These are phyloP conservation scores for Zasmidium angulare DNA, from an alignment of 2,329 filamentous ascomycete species.

Conservation along the genomic window DNA sequence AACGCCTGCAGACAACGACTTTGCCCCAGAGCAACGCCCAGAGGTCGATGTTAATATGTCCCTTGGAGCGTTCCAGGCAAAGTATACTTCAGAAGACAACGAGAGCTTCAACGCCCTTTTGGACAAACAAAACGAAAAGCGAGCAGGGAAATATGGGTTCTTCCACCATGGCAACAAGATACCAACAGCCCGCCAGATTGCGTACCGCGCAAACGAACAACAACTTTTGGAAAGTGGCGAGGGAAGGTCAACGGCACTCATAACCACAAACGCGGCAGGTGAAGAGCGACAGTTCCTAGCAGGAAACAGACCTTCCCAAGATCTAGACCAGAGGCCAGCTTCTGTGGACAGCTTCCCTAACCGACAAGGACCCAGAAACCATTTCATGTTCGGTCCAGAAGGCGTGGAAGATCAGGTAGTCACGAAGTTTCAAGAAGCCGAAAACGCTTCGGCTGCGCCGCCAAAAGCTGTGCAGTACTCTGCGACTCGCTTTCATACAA, in stretches of 20 bases:
- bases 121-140: conserved; percentile 85
- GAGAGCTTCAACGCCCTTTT: conserved; percentile 92
- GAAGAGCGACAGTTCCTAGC: conserved; percentile 25
- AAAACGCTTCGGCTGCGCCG: conserved; percentile 68
- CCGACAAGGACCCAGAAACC: conserved; percentile 66
- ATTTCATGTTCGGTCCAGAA: conserved; percentile 80
- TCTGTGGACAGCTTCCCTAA: conserved; percentile 71
- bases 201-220: conserved; percentile 58
- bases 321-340: conserved; percentile 70
- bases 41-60: conserved; percentile 74
- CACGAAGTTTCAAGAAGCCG: conserved; percentile 67
- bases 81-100: conserved; percentile 97
- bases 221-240: conserved; percentile 53
- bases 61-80: conserved; percentile 80
- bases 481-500: conserved; percentile 69
- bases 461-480: conserved; percentile 77
- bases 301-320: conserved; percentile 51
- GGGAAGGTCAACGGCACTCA: conserved; percentile 37
- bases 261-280: conserved; percentile 26
- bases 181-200: conserved; percentile 60
- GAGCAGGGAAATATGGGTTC: conserved; percentile 82
- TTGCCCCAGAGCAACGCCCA: conserved; percentile 42
- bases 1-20: conserved; percentile 48
- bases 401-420: conserved; percentile 55
- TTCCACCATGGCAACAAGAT: conserved; percentile 87